Evolutionary conservation across 495 filamentous ascomycete genomes (phyloP), one percentile per base, ranked within the genome.

Genomic region (Paragyromitra xinjiangensis): DNA sequence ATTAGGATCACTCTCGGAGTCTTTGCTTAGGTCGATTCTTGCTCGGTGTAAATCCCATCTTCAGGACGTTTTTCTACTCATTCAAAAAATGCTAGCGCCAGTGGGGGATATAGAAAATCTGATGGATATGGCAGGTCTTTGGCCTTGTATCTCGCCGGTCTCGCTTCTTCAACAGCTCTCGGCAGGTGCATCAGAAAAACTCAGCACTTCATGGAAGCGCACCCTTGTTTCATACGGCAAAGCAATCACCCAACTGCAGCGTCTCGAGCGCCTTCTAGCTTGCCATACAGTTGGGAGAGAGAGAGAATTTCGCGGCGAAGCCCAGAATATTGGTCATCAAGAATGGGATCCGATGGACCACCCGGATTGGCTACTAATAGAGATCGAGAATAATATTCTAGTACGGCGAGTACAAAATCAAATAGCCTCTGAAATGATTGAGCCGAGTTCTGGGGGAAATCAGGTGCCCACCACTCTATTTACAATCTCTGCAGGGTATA

Each of bases 321-420:
- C 89, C 0, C 40, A 29, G 1, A 91, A 91, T 77, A 40, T 63
- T 6, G 89, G 88, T 1, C 86, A 89, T 78, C 78, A 81, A 16
- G 86, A 87, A 55, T 90, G 89, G 87, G 73, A 86, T 45, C 87
- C 88, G 0, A n/a, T 78, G 7, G 65, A 85, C 0, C 83, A 84
- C 55, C 87, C 90, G 0, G 90, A 93, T 39, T 88, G 83, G 75
- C 80, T 92, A 0, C 83, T 93, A 6, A 76, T 94, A 0, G 89
- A 92, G 70, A 82, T 92, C 22, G 91, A 94, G 56, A 88, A 86
- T 44, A 85, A 88, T 26, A 84, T 94, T 24, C 80, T 88, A 11
- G 90, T 93, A 44, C 88, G 91, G 1, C 81, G 84, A 19, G 88
- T 89, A 0, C 92, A 94, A 77, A 82, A 85, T 4, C 74, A 86